A percentile compares a stretch with the other conserved stretches of the same genome.
These are phyloP conservation scores for Panellus pusillus DNA, from an alignment of 768 basidiomycete genomes.

Conservation along the genomic window DNA sequence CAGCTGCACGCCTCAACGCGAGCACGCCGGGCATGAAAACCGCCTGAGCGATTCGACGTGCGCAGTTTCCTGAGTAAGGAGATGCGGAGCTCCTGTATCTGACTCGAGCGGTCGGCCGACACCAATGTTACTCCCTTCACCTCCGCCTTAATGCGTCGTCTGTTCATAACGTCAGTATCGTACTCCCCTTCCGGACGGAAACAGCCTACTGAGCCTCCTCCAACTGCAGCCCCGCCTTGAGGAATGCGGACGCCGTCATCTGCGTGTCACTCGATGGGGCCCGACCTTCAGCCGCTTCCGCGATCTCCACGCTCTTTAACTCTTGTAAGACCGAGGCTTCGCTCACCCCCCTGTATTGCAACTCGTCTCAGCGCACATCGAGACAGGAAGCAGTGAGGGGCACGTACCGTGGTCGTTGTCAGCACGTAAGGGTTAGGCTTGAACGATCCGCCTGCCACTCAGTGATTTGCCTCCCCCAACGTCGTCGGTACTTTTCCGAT, in stretches of 20 bases:
- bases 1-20: no score
- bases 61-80: no score
- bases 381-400: no score
- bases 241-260: background rate
- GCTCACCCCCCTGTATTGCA: no score
- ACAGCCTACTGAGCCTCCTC: constrained; percentile 1
- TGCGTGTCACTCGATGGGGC: background rate
- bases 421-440: constrained; percentile 6
- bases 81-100: no score
- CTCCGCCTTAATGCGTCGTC: background rate
- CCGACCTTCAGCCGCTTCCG: background rate
- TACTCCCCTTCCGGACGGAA: no score
- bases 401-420: background rate
- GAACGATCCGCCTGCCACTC: constrained; percentile 2
- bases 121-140: background rate
- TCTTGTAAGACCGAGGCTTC: no score
- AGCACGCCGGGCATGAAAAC: no score
- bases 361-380: no score
- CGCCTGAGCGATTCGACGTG: no score
- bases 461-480: background rate
- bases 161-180: background rate
- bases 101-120: no score
- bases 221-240: background rate
- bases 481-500: background rate
- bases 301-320: background rate